Evolutionary conservation across 306 rosid genomes (phyloP).

Genomic region (Urtica urens): DNA sequence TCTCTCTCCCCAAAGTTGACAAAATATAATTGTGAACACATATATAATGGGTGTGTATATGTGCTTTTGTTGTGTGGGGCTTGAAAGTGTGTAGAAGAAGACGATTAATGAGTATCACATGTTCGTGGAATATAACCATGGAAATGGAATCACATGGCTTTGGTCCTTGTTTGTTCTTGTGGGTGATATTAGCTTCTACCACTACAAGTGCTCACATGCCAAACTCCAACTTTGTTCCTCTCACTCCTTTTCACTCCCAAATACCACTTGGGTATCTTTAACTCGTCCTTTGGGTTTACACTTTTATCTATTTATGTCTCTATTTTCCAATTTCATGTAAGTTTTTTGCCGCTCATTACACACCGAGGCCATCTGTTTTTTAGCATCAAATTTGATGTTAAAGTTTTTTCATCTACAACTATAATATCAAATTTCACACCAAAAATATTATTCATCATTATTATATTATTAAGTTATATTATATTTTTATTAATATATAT

Average conservation of each 20-base stretch:
- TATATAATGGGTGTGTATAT: neutral
- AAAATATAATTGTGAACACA: neutral
- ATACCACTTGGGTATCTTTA: conserved; percentile 3
- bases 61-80: neutral
- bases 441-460: too few relatives aligned
- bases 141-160: conserved; percentile 36
- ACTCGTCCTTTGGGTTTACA: conserved; percentile 27
- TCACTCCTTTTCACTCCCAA: conserved; percentile 14
- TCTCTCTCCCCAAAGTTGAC: neutral
- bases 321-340: too few relatives aligned
- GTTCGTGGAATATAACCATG: conserved; percentile 41
- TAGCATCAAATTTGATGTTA: too few relatives aligned
- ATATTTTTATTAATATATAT: too few relatives aligned
- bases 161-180: conserved; percentile 14
- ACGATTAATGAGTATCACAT: conserved; percentile 33
- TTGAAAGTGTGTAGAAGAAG: conserved; percentile 13
- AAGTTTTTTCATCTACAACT: too few relatives aligned
- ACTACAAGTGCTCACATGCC: conserved; percentile 47
- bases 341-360: too few relatives aligned
- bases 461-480: too few relatives aligned
- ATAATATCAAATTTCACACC: too few relatives aligned
- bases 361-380: too few relatives aligned
- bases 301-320: too few relatives aligned
- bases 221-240: conserved; percentile 36
- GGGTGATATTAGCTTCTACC: conserved; percentile 24